These are phyloP conservation scores for Boletus insuetus DNA, from an alignment of 768 basidiomycete genomes.

Conservation along the genomic window DNA sequence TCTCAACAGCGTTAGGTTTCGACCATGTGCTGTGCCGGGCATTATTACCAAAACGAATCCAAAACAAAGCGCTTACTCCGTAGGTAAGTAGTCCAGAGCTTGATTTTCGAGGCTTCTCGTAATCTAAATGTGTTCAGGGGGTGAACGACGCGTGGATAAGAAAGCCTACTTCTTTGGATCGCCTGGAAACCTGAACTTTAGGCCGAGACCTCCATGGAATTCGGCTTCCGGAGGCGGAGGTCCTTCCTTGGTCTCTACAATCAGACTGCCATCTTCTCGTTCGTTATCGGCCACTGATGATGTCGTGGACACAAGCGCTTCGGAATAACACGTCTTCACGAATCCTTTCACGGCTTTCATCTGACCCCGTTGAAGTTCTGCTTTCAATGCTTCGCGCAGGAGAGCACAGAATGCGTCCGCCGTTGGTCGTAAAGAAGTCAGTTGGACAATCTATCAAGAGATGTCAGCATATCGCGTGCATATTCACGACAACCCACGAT, in stretches of 20 bases:
- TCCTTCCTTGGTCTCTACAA: constrained; percentile 51
- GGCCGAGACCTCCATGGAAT: constrained; percentile 76
- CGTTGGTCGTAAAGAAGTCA: constrained; percentile 89
- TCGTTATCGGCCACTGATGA: constrained; percentile 61
- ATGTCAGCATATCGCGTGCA: constrained; percentile 5
- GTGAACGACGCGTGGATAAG: background rate
- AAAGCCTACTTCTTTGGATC: constrained; percentile 80
- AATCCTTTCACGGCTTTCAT: constrained; percentile 95
- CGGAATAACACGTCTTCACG: constrained; percentile 91
- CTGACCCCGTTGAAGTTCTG: constrained; percentile 82
- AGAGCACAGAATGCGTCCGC: constrained; percentile 91
- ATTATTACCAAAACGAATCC: constrained; percentile 9
- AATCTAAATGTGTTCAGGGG: constrained; percentile 46
- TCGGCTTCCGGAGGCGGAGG: constrained; percentile 44
- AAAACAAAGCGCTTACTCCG: constrained; percentile 46
- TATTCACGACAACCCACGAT: constrained; percentile 50
- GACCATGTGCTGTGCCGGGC: constrained; percentile 68
- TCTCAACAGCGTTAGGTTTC: constrained; percentile 90
- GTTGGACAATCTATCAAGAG: constrained; percentile 71
- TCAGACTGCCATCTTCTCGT: constrained; percentile 65
- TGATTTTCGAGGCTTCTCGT: constrained; percentile 90
- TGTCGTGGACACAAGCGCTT: constrained; percentile 67
- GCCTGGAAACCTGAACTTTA: constrained; percentile 87
- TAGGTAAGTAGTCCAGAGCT: constrained; percentile 91
- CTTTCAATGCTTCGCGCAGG: constrained; percentile 85